Base-by-base conservation (phyloP, 257 asterid genomes). In the Henckelia pumila region DNA sequence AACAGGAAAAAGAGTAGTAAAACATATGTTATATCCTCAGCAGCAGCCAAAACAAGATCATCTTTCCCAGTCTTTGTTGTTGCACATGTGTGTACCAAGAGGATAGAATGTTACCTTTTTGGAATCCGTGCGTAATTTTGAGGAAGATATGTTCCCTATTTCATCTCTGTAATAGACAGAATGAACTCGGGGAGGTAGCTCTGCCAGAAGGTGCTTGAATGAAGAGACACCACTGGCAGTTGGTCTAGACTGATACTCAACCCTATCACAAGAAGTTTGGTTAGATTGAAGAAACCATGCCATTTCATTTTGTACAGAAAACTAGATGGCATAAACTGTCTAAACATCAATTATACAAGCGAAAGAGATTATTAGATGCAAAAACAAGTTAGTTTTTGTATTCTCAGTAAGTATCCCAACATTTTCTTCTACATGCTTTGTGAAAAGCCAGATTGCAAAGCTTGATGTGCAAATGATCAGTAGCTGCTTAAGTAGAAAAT, bases 91-190 rank as follows among this genome's bases (percentile, higher is more conserved):
- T 30, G n/a, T 16, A 37, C n/a, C 19, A 26, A 14, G 26, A 63
- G 29, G 52, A 20, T 56, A 70, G 68, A 65, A 71, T 25, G 72
- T 55, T 69, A 93, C 99, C 97, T 94, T 94, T 85, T 81, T 88
- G 74, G 84, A 76, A 71, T 71, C 76, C 59, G 85, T 79, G 50
- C 97, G 97, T 44, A 94, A 76, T 24, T 87, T 95, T 50, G 99
- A 94, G 52, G 99, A 78, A 21, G 97, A 94, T 75, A 94, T 91
- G 62, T 94, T 94, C 69, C 97, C 99, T 16, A 94, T 94, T 35
- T 76, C 80, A 83, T 94, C 99, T 75, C 99, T 85, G 88, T 94
- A 94, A 84, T 94, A 94, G 73, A 94, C 99, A 67, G 99, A 94
- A 80, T 88, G 99, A 81, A 91, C 96, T 62, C 95, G 83, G 35